phyloP scores from a whole-genome alignment of 176 grass and related monocot genomes.

The Musa acuminata region DNA sequence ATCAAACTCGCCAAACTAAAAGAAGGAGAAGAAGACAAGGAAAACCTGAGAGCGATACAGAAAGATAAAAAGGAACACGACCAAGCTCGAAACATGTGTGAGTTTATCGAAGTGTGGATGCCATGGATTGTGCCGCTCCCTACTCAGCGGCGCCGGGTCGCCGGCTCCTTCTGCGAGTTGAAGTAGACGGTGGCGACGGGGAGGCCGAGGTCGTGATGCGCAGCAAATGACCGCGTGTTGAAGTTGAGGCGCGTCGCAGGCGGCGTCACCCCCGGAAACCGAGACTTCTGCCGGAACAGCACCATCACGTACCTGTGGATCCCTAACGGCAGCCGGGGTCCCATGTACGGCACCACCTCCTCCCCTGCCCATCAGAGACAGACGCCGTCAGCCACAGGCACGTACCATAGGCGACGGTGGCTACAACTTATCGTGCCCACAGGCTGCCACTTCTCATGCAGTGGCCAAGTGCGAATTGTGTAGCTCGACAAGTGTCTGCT shows the following conservation, averaged over 20 bases:
- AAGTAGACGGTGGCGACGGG: conserved; percentile 66
- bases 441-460: background rate
- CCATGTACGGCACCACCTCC: conserved; percentile 57
- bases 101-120: no score
- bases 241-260: conserved; percentile 30
- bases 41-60: no score
- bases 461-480: background rate
- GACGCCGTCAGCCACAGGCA: background rate
- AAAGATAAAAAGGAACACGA: no score
- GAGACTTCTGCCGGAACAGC: conserved; percentile 58
- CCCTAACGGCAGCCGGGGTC: conserved; percentile 44
- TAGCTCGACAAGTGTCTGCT: background rate
- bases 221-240: conserved; percentile 57
- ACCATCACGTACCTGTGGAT: conserved; percentile 79
- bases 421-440: background rate
- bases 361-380: conserved; percentile 27
- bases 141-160: conserved; percentile 34
- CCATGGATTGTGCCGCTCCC: no score
- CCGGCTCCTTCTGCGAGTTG: conserved; percentile 79
- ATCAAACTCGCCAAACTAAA: no score
- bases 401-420: no score
- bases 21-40: no score
- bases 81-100: no score
- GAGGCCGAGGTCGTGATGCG: conserved; percentile 40
- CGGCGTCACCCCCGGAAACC: conserved; percentile 7